Evolutionary conservation across 148 eudicot species (phyloP).

Genomic region (Chenopodium quinoa): DNA sequence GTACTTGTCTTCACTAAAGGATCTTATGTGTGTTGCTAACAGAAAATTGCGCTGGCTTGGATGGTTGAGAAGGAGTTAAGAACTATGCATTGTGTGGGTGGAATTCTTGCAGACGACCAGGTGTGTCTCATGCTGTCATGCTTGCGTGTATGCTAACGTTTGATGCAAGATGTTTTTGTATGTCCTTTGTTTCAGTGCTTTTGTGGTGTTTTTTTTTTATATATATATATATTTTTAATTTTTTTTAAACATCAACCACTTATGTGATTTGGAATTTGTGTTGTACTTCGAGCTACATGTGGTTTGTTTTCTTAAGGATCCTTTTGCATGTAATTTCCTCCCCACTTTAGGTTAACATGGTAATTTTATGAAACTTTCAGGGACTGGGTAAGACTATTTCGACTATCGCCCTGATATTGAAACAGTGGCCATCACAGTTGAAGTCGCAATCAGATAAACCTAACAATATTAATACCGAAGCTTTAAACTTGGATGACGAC

Average conservation of each 20-base stretch:
- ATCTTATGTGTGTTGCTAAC: slow-evolving; percentile 7
- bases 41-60: slow-evolving; percentile 99
- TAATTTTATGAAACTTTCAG: slow-evolving; percentile 36
- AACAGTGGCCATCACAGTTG: slow-evolving; percentile 49
- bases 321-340: not conserved
- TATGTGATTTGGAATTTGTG: not conserved
- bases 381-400: slow-evolving; percentile 98
- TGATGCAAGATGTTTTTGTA: not conserved
- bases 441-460: slow-evolving; percentile 53
- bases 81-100: slow-evolving; percentile 74
- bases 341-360: slow-evolving; percentile 3
- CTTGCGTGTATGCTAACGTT: not conserved
- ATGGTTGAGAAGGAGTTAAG: slow-evolving; percentile 85
- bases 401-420: slow-evolving; percentile 81
- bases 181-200: not conserved
- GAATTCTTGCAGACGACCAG: slow-evolving; percentile 99
- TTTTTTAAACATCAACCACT: not conserved
- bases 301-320: not conserved
- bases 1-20: slow-evolving; percentile 12
- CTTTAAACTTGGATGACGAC: slow-evolving; percentile 87
- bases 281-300: not conserved
- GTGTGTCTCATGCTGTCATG: slow-evolving; percentile 27
- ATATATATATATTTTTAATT: too few species aligned
- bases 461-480: slow-evolving; percentile 47
- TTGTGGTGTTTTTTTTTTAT: not conserved